Evolutionary conservation across 139 green algal genomes (phyloP).

Genomic region (Micractinium conductrix): DNA sequence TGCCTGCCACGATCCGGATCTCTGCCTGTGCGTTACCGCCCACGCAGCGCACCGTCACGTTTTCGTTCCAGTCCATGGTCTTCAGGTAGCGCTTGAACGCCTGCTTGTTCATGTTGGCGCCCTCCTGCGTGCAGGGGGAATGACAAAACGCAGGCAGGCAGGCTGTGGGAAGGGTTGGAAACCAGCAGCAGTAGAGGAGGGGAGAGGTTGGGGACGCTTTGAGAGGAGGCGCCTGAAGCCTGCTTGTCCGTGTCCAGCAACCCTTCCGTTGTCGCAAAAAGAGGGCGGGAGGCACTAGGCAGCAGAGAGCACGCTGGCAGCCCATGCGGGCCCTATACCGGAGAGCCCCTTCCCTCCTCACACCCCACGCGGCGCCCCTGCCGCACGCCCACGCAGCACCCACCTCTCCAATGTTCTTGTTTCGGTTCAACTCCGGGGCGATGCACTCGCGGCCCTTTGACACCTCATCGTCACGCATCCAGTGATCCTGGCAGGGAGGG

Average conservation of each 20-base stretch:
- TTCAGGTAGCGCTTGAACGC: constrained; percentile 45
- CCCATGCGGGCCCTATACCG: no score
- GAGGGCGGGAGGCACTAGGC: no score
- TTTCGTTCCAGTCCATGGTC: constrained; percentile 42
- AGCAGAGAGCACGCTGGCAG: no score
- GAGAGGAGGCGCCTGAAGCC: no score
- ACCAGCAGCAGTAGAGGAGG: no score
- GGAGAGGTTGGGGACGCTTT: no score
- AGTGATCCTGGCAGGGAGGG: constrained; percentile 60
- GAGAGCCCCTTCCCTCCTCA: no score
- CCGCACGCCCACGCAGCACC: no score
- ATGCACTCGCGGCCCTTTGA: constrained; percentile 58
- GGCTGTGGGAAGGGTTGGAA: neutral
- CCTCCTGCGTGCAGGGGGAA: constrained; percentile 25
- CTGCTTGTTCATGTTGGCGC: constrained; percentile 57
- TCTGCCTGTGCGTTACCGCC: no score
- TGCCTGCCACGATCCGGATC: no score
- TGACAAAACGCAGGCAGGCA: neutral
- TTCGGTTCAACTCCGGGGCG: constrained; percentile 53
- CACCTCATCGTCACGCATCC: constrained; percentile 56
- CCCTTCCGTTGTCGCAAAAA: neutral
- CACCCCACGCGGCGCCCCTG: no score
- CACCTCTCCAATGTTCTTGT: constrained; percentile 52
- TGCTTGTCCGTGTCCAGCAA: no score
- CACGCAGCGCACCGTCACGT: neutral